phyloP scores from a whole-genome alignment of 2,329 filamentous ascomycete genomes.

The Spiromastix sp. region DNA sequence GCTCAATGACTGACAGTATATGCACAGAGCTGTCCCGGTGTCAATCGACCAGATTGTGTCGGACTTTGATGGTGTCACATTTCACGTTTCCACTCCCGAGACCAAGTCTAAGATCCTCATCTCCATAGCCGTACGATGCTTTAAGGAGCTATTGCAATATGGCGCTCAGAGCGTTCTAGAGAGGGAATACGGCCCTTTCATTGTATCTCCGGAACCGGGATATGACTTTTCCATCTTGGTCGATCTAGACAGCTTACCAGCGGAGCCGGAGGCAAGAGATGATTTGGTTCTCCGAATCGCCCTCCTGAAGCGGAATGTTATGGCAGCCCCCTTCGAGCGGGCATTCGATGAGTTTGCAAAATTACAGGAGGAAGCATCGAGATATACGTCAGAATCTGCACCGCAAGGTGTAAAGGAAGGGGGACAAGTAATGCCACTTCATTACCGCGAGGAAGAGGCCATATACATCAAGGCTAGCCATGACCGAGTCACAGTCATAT shows the following conservation, averaged over 20 bases:
- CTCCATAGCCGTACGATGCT: slow-evolving; percentile 93
- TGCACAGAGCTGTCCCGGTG: slow-evolving; percentile 63
- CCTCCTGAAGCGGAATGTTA: slow-evolving; percentile 91
- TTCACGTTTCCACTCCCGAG: slow-evolving; percentile 95
- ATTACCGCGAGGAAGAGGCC: slow-evolving; percentile 97
- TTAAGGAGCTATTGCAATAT: slow-evolving; percentile 80
- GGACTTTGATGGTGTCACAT: slow-evolving; percentile 97
- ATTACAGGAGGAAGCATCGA: slow-evolving; percentile 76
- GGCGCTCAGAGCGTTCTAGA: slow-evolving; percentile 85
- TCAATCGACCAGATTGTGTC: slow-evolving; percentile 97
- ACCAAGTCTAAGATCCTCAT: slow-evolving; percentile 88
- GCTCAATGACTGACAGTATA: slow-evolving; percentile 30
- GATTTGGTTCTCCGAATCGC: slow-evolving; percentile 80
- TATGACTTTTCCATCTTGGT: slow-evolving; percentile 94
- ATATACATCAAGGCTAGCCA: slow-evolving; percentile 98
- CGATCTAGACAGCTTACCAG: slow-evolving; percentile 78
- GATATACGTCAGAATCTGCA: slow-evolving; percentile 87
- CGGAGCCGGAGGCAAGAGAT: slow-evolving; percentile 73
- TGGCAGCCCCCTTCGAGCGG: slow-evolving; percentile 96
- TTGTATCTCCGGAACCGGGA: slow-evolving; percentile 74
- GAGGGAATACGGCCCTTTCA: slow-evolving; percentile 89
- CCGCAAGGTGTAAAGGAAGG: slow-evolving; percentile 84
- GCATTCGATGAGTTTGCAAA: slow-evolving; percentile 88
- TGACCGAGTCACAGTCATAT: slow-evolving; percentile 96
- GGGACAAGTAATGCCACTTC: slow-evolving; percentile 87